Evolutionary conservation across 306 rosid genomes (phyloP).

Genomic region (Dryas octopetala): DNA sequence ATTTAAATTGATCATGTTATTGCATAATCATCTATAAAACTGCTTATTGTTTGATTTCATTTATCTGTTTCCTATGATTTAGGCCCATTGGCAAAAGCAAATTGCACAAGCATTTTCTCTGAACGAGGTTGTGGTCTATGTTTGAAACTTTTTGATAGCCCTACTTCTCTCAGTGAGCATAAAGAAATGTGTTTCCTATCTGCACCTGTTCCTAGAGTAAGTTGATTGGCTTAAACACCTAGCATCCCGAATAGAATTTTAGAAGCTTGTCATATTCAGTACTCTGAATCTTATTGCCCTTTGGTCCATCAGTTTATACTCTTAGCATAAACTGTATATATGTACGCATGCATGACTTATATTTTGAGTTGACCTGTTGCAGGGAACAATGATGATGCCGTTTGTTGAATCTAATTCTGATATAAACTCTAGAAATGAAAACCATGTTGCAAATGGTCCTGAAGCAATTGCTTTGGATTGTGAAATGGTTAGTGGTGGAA

Average conservation of each 20-base stretch:
- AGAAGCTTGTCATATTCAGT: not conserved
- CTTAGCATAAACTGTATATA: constrained; percentile 2
- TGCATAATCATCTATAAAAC: not conserved
- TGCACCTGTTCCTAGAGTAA: constrained; percentile 57
- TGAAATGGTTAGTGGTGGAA: constrained; percentile 92
- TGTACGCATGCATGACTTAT: constrained; percentile 19
- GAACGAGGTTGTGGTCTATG: constrained; percentile 68
- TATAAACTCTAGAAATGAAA: constrained; percentile 29
- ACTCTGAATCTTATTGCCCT: not conserved
- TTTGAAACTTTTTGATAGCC: constrained; percentile 47
- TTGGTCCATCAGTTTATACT: constrained; percentile 16
- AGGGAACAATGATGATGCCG: constrained; percentile 48
- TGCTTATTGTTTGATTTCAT: not conserved
- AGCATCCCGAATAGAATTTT: not conserved
- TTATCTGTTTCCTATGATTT: constrained; percentile 25
- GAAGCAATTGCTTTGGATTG: constrained; percentile 73
- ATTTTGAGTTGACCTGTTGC: constrained; percentile 32
- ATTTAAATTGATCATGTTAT: constrained; percentile 11
- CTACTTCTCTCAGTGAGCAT: constrained; percentile 50
- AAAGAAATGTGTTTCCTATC: constrained; percentile 40
- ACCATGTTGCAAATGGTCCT: constrained; percentile 23
- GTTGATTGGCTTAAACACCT: constrained; percentile 23
- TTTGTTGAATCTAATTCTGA: constrained; percentile 26
- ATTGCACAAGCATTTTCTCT: constrained; percentile 51
- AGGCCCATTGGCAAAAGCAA: constrained; percentile 65